Conservation (phyloP, 2,329 filamentous ascomycete species). For the Cladophialophora chaetospira region DNA sequence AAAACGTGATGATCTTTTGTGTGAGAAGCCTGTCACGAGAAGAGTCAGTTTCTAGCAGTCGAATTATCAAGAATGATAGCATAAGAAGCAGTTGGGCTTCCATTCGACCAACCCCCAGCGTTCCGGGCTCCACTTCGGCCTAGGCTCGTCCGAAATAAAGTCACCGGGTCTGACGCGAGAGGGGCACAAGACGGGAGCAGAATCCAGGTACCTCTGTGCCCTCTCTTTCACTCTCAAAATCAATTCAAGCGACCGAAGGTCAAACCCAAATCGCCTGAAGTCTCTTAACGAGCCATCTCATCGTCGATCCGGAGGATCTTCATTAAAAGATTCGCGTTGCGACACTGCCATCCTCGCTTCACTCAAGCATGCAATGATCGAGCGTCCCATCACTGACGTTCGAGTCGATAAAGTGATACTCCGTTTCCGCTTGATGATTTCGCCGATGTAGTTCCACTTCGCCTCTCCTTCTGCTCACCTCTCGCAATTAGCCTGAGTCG, state of each 20-base stretch:
- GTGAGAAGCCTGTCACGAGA: too few species aligned
- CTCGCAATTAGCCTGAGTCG: not conserved
- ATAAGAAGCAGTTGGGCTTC: too few species aligned
- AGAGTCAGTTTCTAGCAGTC: too few species aligned
- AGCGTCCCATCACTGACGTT: not conserved
- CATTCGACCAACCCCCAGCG: not conserved
- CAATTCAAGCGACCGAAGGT: too few species aligned
- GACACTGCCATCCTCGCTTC: not conserved
- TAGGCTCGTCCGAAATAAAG: not conserved
- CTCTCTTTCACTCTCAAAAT: too few species aligned
- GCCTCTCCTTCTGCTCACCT: not conserved
- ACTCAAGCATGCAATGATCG: not conserved
- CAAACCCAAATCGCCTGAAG: not conserved
- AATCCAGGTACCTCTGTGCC: too few species aligned
- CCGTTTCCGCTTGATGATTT: not conserved
- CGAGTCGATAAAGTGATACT: too few species aligned
- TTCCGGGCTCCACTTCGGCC: not conserved
- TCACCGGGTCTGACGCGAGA: constrained; percentile 4
- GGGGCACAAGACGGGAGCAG: not conserved
- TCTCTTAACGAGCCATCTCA: not conserved
- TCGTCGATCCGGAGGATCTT: not conserved
- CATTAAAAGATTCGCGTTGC: not conserved
- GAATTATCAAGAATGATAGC: too few species aligned
- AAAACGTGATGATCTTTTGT: too few species aligned
- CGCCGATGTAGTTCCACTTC: not conserved